Evolutionary conservation across 106 monocot genomes (phyloP).

Genomic region (Cymbidium sinense): DNA sequence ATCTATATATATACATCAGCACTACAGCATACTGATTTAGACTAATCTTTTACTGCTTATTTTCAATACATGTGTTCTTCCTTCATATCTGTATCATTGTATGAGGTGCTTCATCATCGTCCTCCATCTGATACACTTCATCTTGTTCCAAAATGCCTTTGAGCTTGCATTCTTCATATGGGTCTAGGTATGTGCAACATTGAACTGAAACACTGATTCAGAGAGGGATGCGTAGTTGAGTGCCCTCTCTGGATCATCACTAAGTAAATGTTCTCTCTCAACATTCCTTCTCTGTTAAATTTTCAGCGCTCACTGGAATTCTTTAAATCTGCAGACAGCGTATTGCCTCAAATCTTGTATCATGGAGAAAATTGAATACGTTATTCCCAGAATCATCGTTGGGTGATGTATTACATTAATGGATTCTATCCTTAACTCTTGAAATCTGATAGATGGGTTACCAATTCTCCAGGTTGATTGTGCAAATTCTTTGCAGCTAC

Average conservation of each 20-base stretch:
- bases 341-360: slow-evolving; percentile 79
- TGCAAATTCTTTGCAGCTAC: slow-evolving; percentile 89
- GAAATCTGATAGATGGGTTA: not conserved
- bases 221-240: not conserved
- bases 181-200: slow-evolving; percentile 80
- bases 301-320: no score
- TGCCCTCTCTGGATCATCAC: not conserved
- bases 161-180: slow-evolving; percentile 91
- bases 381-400: slow-evolving; percentile 62
- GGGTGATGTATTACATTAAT: slow-evolving; percentile 32
- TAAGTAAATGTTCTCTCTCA: no score
- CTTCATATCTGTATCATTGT: no score
- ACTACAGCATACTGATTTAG: no score
- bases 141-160: slow-evolving; percentile 88
- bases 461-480: slow-evolving; percentile 26
- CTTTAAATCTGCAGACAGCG: slow-evolving; percentile 28
- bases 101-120: no score
- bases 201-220: not conserved
- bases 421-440: no score
- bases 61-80: no score
- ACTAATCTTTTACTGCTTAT: no score
- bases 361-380: slow-evolving; percentile 52
- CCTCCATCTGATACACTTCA: slow-evolving; percentile 78
- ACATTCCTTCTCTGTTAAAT: no score
- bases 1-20: no score